Conservation (phyloP, 345 rosid genomes). For the Brassica napus region Da-Ae NC_063450.1:46259501-46260000, state of each 20-base stretch:
- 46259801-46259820: neutral
- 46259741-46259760: neutral
- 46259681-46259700: constrained; percentile 31
- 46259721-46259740: neutral
- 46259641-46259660: constrained; percentile 53
- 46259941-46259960: neutral
- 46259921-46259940: neutral
- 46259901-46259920: neutral
- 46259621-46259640: too few species aligned
- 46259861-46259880: neutral
- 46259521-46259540: too few species aligned
- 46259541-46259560: too few species aligned
- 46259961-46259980: neutral
- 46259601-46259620: too few species aligned
- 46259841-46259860: neutral
- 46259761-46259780: neutral
- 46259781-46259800: neutral
- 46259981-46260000: neutral
- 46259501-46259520: too few species aligned
- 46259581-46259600: too few species aligned
- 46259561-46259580: too few species aligned
- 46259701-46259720: too few species aligned
- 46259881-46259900: neutral
- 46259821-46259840: neutral
- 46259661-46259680: constrained; percentile 72